A percentile compares a stretch with the other conserved stretches of the same genome.
Conservation (phyloP, 108 stramenopile genomes). For the Pseudonitzschia multistriata region DNA sequence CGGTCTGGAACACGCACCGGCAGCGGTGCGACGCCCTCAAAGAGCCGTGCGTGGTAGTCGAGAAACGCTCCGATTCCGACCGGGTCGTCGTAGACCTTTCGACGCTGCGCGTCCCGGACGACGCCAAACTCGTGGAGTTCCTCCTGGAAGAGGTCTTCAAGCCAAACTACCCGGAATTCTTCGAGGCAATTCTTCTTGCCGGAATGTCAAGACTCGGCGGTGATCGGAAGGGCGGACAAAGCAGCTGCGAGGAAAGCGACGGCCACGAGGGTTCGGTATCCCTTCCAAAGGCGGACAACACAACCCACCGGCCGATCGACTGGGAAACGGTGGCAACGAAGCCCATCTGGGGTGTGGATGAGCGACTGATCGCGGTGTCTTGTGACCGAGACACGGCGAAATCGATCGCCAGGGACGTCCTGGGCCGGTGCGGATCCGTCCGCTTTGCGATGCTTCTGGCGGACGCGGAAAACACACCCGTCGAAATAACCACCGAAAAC, state of each 20-base stretch:
- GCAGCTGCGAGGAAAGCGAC: not conserved
- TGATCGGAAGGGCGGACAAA: not conserved
- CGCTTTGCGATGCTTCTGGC: not conserved
- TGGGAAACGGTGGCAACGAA: slow-evolving; percentile 3
- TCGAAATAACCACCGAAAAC: no score
- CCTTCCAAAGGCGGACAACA: not conserved
- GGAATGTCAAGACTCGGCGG: not conserved
- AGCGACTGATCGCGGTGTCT: not conserved
- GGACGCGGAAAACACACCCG: not conserved
- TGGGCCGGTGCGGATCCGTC: not conserved
- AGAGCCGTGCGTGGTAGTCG: not conserved
- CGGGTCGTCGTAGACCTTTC: slow-evolving; percentile 1
- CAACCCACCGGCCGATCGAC: not conserved
- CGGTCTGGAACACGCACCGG: not conserved
- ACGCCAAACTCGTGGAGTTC: not conserved
- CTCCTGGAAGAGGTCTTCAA: not conserved
- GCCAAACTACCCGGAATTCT: not conserved
- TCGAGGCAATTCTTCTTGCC: not conserved
- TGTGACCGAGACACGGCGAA: slow-evolving; percentile 4
- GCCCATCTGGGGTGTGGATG: slow-evolving; percentile 7
- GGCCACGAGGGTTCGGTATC: not conserved
- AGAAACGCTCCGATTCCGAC: not conserved
- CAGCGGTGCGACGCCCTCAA: slow-evolving; percentile 9
- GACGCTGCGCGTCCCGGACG: not conserved
- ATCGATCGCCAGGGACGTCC: not conserved